Percentiles rank a stretch among this genome's conserved stretches.
These are phyloP conservation scores for Trichothecium sympodiale DNA, from an alignment of 2,329 filamentous ascomycete genomes.

Conservation along the genomic window DNA sequence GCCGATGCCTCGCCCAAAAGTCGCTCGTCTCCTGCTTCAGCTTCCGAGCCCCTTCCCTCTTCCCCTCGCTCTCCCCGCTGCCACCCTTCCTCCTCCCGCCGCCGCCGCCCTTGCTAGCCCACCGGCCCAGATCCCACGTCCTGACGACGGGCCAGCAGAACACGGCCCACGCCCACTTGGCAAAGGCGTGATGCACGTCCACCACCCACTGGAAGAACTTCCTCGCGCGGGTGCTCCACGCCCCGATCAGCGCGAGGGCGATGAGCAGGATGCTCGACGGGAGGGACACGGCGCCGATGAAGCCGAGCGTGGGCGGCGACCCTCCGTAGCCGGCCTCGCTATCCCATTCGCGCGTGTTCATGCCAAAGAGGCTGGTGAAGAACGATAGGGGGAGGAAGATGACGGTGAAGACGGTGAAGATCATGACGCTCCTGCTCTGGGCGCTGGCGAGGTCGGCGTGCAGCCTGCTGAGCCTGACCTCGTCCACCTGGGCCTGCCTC, in stretches of 20 bases:
- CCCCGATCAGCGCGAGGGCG: constrained; percentile 36
- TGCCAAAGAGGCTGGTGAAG: constrained; percentile 54
- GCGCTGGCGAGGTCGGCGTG: constrained; percentile 52
- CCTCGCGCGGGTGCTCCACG: constrained; percentile 40
- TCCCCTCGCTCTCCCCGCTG: constrained; percentile 6
- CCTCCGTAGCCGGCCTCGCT: constrained; percentile 27
- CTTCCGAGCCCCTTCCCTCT: constrained; percentile 7
- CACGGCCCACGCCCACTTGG: not conserved
- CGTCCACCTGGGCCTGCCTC: constrained; percentile 55
- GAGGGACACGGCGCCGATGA: constrained; percentile 36
- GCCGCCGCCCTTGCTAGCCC: constrained; percentile 5
- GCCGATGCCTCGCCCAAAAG: constrained; percentile 28
- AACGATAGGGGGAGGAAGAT: constrained; percentile 55
- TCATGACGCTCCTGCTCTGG: constrained; percentile 53
- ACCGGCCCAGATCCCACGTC: not conserved
- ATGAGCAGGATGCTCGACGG: constrained; percentile 39
- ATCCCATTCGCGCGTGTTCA: constrained; percentile 53
- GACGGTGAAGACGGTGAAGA: constrained; percentile 53
- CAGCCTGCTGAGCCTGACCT: constrained; percentile 50
- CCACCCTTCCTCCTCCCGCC: constrained; percentile 6
- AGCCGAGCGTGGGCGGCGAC: constrained; percentile 17
- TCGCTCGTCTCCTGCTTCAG: constrained; percentile 23
- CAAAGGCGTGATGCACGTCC: not conserved
- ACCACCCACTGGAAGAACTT: constrained; percentile 15
- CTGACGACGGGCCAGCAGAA: not conserved